These are phyloP conservation scores for Phytopythium aichiense DNA, from an alignment of 352 stramenopile species.

Conservation along the genomic window DNA sequence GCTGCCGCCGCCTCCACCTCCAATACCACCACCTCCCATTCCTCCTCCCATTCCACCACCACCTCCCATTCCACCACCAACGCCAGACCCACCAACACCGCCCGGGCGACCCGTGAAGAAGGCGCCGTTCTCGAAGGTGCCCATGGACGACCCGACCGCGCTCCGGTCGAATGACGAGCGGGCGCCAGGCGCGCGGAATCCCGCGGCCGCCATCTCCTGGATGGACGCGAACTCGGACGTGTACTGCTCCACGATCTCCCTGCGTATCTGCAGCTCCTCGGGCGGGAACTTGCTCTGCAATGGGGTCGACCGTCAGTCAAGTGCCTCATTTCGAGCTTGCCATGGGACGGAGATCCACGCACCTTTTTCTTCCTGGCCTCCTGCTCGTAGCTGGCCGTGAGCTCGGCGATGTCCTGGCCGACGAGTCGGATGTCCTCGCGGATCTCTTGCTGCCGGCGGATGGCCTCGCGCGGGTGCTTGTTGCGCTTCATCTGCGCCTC, in stretches of 20 bases:
- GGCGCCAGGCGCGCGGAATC: conserved; percentile 46
- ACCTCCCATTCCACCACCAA: conserved; percentile 15
- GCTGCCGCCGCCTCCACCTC: conserved; percentile 26
- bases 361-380: conserved; percentile 86
- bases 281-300: conserved; percentile 69
- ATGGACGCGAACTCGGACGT: conserved; percentile 69
- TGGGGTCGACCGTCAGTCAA: not conserved
- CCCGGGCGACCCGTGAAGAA: conserved; percentile 43
- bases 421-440: conserved; percentile 75
- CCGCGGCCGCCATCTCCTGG: conserved; percentile 66
- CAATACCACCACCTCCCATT: conserved; percentile 17
- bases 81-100: conserved; percentile 11
- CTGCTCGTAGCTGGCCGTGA: conserved; percentile 62
- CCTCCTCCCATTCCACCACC: conserved; percentile 12
- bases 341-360: not conserved
- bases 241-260: conserved; percentile 80
- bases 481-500: conserved; percentile 55
- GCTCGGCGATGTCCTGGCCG: conserved; percentile 68
- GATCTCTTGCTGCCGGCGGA: conserved; percentile 75
- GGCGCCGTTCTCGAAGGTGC: conserved; percentile 58
- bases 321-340: not conserved
- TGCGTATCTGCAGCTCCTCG: conserved; percentile 71
- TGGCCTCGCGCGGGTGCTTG: conserved; percentile 77
- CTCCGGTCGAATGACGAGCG: conserved; percentile 43
- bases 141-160: conserved; percentile 39